These are phyloP conservation scores for Dictyostelium purpureum DNA, from an alignment of 78 protist genomes.

Conservation along the genomic window DNA sequence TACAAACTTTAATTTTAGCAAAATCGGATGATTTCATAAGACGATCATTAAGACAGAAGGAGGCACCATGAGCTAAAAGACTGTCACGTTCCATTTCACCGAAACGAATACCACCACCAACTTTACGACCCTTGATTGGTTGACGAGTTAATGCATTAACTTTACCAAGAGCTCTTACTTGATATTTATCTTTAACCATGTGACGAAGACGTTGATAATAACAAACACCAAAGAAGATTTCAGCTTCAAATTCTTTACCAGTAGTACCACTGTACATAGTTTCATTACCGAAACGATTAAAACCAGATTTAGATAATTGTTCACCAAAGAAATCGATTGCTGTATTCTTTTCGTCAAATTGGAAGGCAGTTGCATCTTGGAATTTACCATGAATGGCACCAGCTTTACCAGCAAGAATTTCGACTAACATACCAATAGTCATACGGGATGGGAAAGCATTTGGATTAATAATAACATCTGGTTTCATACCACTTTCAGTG, in stretches of 20 bases:
- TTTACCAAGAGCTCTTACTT: conserved; percentile 97
- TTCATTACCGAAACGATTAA: conserved; percentile 94
- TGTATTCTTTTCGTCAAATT: conserved; percentile 84
- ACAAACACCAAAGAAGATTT: conserved; percentile 96
- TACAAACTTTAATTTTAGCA: conserved; percentile 74
- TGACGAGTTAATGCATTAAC: conserved; percentile 94
- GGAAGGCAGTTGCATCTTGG: conserved; percentile 96
- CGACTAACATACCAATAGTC: conserved; percentile 99
- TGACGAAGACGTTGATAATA: conserved; percentile 99
- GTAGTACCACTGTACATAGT: conserved; percentile 92
- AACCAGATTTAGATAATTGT: conserved; percentile 94
- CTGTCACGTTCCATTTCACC: conserved; percentile 99
- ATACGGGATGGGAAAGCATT: conserved; percentile 99
- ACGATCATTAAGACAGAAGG: conserved; percentile 95
- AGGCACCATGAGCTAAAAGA: conserved; percentile 96
- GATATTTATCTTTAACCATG: conserved; percentile 99
- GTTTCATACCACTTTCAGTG: conserved; percentile 95
- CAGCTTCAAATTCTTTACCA: conserved; percentile 93
- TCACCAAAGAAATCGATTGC: conserved; percentile 96
- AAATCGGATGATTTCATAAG: conserved; percentile 92
- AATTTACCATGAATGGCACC: conserved; percentile 92
- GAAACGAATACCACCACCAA: conserved; percentile 96
- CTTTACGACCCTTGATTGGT: conserved; percentile 97
- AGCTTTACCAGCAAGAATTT: conserved; percentile 96
- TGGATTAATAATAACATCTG: conserved; percentile 99